Evolutionary conservation across 2,329 filamentous ascomycete genomes (phyloP).

Genomic region (Colletotrichum plurivorum): DNA sequence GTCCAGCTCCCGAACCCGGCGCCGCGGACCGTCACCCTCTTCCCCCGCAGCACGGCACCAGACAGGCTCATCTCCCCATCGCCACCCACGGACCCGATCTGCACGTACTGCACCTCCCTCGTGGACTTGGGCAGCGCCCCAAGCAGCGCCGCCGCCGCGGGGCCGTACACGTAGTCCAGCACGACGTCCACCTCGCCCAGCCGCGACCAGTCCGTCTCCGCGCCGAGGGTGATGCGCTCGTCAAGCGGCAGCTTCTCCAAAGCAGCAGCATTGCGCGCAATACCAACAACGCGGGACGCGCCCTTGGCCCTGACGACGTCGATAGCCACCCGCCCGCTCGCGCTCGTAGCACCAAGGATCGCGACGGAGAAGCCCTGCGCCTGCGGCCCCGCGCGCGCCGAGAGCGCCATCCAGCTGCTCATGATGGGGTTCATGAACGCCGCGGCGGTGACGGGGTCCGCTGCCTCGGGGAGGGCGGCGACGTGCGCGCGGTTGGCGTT

Average conservation of each 20-base stretch:
- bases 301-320: conserved; percentile 63
- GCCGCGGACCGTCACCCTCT: conserved; percentile 63
- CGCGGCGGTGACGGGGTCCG: conserved; percentile 65
- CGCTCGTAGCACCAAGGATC: conserved; percentile 67
- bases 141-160: conserved; percentile 57
- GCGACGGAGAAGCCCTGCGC: conserved; percentile 61
- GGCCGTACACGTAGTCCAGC: conserved; percentile 71
- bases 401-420: conserved; percentile 71
- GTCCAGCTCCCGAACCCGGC: conserved; percentile 61
- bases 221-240: conserved; percentile 58
- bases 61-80: conserved; percentile 55
- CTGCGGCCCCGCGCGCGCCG: conserved; percentile 56
- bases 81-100: conserved; percentile 63
- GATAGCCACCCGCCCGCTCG: conserved; percentile 65
- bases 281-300: conserved; percentile 64
- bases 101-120: conserved; percentile 66
- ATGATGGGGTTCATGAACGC: conserved; percentile 68
- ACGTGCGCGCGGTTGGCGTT: conserved; percentile 59
- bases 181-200: conserved; percentile 66
- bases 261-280: conserved; percentile 61
- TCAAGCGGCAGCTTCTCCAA: conserved; percentile 62
- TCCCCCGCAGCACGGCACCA: conserved; percentile 60
- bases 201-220: conserved; percentile 61
- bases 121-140: conserved; percentile 52
- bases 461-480: conserved; percentile 57